Conservation (phyloP, 2,329 filamentous ascomycete species). For the Westerdykella aurantiaca region DNA sequence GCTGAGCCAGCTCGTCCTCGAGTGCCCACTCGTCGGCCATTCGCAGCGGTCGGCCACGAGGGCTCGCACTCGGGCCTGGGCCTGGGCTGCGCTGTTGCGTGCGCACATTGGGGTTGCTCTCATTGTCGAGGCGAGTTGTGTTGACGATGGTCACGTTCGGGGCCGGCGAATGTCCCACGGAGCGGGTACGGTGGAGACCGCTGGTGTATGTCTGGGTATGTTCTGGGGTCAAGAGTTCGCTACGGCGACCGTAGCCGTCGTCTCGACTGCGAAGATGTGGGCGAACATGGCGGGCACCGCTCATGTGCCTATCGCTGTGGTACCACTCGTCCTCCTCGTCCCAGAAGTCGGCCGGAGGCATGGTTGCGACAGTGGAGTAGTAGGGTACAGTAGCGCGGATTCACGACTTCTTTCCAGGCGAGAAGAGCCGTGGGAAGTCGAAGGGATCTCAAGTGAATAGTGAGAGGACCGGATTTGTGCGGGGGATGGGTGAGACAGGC, state of each 20-base stretch:
- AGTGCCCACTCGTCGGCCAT: slow-evolving; percentile 33
- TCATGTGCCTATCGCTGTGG: slow-evolving; percentile 11
- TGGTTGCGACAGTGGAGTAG: slow-evolving; percentile 6
- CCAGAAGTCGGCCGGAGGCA: slow-evolving; percentile 24
- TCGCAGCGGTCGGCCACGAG: slow-evolving; percentile 23
- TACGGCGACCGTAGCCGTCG: slow-evolving; percentile 20
- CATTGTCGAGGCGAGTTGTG: slow-evolving; percentile 37
- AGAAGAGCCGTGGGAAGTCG: neutral
- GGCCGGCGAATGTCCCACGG: slow-evolving; percentile 39
- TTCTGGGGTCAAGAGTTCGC: slow-evolving; percentile 28
- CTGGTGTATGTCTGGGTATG: slow-evolving; percentile 15
- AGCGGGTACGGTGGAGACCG: slow-evolving; percentile 42
- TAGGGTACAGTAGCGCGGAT: neutral
- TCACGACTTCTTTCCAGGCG: neutral
- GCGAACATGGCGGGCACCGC: slow-evolving; percentile 31
- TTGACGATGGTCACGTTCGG: slow-evolving; percentile 46
- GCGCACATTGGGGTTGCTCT: slow-evolving; percentile 30
- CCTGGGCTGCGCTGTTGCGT: slow-evolving; percentile 25
- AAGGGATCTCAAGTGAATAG: neutral
- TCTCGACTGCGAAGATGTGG: slow-evolving; percentile 14
- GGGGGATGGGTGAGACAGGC: neutral
- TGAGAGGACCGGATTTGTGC: neutral
- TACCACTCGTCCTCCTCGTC: slow-evolving; percentile 31
- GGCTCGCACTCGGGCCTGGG: slow-evolving; percentile 15
- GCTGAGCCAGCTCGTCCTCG: slow-evolving; percentile 31